Evolutionary conservation across 352 stramenopile species (phyloP).

Genomic region (Globisporangium carolinianum): DNA sequence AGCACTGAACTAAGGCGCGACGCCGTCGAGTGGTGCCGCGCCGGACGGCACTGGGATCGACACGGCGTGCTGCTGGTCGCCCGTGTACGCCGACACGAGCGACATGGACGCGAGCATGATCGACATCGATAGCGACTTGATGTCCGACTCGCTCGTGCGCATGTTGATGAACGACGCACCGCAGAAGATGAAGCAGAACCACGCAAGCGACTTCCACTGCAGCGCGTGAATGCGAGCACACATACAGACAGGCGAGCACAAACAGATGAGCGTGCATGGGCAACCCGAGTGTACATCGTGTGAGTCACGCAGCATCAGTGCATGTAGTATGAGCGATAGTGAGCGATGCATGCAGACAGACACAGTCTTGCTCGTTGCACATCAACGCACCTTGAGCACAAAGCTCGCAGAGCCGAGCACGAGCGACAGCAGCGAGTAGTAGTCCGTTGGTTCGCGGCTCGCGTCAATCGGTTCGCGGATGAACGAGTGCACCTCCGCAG

Average conservation of each 20-base stretch:
- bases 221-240: neutral
- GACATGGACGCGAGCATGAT: slow-evolving; percentile 73
- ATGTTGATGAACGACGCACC: slow-evolving; percentile 60
- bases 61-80: slow-evolving; percentile 23
- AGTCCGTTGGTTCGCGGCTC: slow-evolving; percentile 33
- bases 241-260: neutral
- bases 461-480: slow-evolving; percentile 44
- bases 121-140: slow-evolving; percentile 60
- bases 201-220: slow-evolving; percentile 64
- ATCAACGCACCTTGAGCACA: slow-evolving; percentile 46
- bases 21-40: slow-evolving; percentile 5
- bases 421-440: slow-evolving; percentile 64
- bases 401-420: slow-evolving; percentile 49
- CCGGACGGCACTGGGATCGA: slow-evolving; percentile 17
- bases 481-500: slow-evolving; percentile 63
- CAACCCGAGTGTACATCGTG: too few relatives aligned
- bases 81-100: slow-evolving; percentile 58
- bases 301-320: too few relatives aligned
- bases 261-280: too few relatives aligned
- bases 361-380: neutral
- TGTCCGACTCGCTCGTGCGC: slow-evolving; percentile 46
- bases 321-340: neutral
- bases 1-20: neutral
- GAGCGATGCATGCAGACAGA: neutral
- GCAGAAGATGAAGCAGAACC: slow-evolving; percentile 59